phyloP scores from a whole-genome alignment of 331 rosid genomes.

The Malus hybrid region DNA sequence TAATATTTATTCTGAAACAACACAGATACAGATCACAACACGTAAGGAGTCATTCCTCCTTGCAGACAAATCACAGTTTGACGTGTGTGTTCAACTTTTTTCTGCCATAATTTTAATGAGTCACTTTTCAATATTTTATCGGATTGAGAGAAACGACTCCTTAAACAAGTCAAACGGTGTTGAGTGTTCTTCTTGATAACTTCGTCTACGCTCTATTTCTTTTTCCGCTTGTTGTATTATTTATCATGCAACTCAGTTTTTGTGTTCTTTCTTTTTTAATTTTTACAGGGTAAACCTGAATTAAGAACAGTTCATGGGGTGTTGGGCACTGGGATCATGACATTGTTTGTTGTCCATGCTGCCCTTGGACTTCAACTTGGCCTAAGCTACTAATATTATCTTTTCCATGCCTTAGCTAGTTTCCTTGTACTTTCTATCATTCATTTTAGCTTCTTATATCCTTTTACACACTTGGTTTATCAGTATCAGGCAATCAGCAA shows the following conservation, averaged over 20 bases:
- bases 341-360: slow-evolving; percentile 77
- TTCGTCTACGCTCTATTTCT: too few relatives aligned
- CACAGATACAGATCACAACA: too few relatives aligned
- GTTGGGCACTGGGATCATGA: slow-evolving; percentile 92
- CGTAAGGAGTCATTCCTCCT: too few relatives aligned
- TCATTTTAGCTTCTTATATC: not conserved
- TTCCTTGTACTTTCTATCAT: not conserved
- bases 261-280: not conserved
- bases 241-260: not conserved
- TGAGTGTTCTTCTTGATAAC: too few relatives aligned
- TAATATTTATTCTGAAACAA: slow-evolving; percentile 10
- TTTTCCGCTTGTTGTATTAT: not conserved
- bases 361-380: slow-evolving; percentile 89
- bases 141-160: too few relatives aligned
- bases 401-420: not conserved
- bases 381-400: slow-evolving; percentile 42
- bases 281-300: slow-evolving; percentile 65
- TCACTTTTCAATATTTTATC: too few relatives aligned
- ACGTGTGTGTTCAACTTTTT: too few relatives aligned
- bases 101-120: too few relatives aligned
- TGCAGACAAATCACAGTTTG: not conserved
- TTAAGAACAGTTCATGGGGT: slow-evolving; percentile 74
- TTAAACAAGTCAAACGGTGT: too few relatives aligned
- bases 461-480: not conserved
- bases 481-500: too few relatives aligned